Conservation (phyloP, 129 eudicot species). For the Logfia minima region DNA sequence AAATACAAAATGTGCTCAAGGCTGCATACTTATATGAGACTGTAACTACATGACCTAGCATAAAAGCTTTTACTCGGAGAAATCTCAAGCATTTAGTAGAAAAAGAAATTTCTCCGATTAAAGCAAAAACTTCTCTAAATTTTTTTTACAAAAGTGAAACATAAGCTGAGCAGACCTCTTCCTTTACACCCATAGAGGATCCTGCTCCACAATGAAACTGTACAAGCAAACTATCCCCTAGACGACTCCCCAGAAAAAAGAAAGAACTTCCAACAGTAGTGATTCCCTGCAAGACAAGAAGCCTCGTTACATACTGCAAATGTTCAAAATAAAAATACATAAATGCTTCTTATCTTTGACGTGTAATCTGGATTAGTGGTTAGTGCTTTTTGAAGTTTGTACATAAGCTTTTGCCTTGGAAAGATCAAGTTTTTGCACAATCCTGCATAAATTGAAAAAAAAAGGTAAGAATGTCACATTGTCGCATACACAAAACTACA, state of each 20-base stretch:
- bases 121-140: too few relatives aligned
- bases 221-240: slow-evolving; percentile 97
- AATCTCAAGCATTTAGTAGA: too few relatives aligned
- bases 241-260: slow-evolving; percentile 91
- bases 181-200: slow-evolving; percentile 57
- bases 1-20: too few relatives aligned
- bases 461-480: background rate
- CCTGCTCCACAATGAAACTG: slow-evolving; percentile 77
- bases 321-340: background rate
- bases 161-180: slow-evolving; percentile 57
- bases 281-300: slow-evolving; percentile 55
- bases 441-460: slow-evolving; percentile 41
- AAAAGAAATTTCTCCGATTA: too few relatives aligned
- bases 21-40: too few relatives aligned
- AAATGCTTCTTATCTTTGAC: background rate
- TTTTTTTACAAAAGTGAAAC: slow-evolving; percentile 2
- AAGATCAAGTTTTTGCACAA: slow-evolving; percentile 92
- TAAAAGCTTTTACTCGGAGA: too few relatives aligned
- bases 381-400: slow-evolving; percentile 82
- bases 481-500: slow-evolving; percentile 6
- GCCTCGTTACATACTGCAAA: slow-evolving; percentile 14
- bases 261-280: slow-evolving; percentile 84
- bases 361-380: slow-evolving; percentile 15
- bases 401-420: slow-evolving; percentile 96
- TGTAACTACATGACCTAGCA: too few relatives aligned